Evolutionary conservation across 768 basidiomycete genomes (phyloP).

Genomic region (Phaffia tasmanica): DNA sequence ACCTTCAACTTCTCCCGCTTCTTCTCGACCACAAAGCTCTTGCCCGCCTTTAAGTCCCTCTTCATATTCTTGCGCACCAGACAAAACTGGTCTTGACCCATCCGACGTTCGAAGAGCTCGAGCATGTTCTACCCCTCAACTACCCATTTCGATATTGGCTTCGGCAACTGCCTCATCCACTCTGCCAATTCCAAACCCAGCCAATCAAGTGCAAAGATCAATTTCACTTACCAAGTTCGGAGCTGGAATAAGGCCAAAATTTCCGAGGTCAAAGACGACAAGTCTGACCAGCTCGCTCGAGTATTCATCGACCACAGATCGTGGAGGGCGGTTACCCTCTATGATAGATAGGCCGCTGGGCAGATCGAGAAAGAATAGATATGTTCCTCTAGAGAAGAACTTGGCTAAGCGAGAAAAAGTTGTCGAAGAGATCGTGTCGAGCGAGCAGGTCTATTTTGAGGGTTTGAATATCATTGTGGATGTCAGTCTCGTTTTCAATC

Average conservation of each 20-base stretch:
- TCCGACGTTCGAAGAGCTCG: too few relatives aligned
- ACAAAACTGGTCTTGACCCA: neutral
- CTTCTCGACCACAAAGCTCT: neutral
- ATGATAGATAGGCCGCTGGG: neutral
- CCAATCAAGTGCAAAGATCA: neutral
- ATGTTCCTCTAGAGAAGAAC: constrained; percentile 39
- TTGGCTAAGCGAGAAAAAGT: constrained; percentile 55
- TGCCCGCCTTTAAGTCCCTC: neutral
- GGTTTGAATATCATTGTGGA: constrained; percentile 73
- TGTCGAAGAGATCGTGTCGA: constrained; percentile 68
- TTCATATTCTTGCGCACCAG: neutral
- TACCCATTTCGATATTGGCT: neutral
- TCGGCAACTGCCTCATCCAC: neutral
- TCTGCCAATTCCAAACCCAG: neutral
- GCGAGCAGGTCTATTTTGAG: constrained; percentile 67
- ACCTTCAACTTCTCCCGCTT: neutral
- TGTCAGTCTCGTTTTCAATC: constrained; percentile 41
- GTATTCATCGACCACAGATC: neutral
- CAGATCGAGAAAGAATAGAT: neutral
- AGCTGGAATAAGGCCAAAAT: neutral
- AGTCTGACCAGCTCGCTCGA: constrained; percentile 4
- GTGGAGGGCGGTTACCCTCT: neutral
- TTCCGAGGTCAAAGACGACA: too few relatives aligned
- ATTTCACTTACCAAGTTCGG: neutral
- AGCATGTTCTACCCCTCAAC: neutral